Base-by-base conservation (phyloP, 495 filamentous ascomycete species). In the Friedmanniomyces endolithicus region DNA sequence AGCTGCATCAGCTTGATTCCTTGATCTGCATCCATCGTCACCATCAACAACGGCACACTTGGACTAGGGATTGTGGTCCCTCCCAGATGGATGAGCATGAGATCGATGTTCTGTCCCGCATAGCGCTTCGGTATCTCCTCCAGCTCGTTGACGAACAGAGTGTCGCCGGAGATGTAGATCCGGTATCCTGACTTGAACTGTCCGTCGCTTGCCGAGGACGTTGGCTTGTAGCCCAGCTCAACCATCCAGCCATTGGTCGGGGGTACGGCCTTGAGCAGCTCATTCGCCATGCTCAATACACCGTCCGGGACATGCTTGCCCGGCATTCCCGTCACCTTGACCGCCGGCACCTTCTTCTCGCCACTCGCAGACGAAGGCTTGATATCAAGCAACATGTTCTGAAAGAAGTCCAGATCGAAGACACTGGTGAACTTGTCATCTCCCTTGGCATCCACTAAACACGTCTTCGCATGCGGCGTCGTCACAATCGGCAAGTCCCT, bases 111-210 rank as follows among this genome's bases (percentile, higher is more conserved):
- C 53, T 78, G 68, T 8, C 63, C 67, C 11, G 61, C 67, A 63
- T 75, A 78, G 17, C 67, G 67, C 20, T 74, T 63, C 0, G 77
- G 77, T 50, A 87, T 85, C 55, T 78, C 71, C 23, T 74, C 66
- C 0, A 86, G 73, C 52, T 85, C 80, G 61, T 81, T 72, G 35
- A 81, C 72, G 48, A 84, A 67, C 7, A 87, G 67, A n/a, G 82
- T 87, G 67, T 88, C 83, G 40, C 82, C 84, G 0, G 81, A 79
- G 47, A 87, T 84, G 68, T 85, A 87, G 58, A 87, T 84, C 24
- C 69, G 66, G 56, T 84, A 84, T 4, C 79, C 78, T 40, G 64
- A 68, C 23, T 75, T 58, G 48, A 80, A 67, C 4, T 63, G 57
- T 1, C 65, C 56, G 17, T 48, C 53, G 9, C 14, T 16, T 11